Percentiles rank a stretch among this genome's conserved stretches.
Conservation (phyloP, 2,329 filamentous ascomycete species). For the Pyricularia sp. region DNA sequence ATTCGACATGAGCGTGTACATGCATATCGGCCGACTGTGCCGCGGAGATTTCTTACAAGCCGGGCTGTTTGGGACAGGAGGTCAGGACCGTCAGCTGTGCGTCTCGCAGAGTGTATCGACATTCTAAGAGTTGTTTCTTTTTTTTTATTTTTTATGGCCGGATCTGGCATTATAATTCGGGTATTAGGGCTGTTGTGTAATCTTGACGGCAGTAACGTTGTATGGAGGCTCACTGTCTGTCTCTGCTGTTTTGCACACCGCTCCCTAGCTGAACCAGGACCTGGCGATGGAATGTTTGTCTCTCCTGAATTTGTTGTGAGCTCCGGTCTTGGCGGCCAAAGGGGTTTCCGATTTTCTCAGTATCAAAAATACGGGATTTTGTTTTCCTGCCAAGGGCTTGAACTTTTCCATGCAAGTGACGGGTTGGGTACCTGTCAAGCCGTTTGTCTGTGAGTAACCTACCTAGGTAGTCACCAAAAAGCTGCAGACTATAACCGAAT, state of each 20-base stretch:
- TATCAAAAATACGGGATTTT: no score
- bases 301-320: not conserved
- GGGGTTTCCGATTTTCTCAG: no score
- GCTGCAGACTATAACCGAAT: not conserved
- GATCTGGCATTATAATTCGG: not conserved
- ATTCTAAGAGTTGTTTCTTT: no score
- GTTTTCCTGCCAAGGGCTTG: not conserved
- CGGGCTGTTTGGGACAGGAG: not conserved
- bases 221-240: not conserved
- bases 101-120: not conserved
- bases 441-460: no score
- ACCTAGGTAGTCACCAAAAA: no score
- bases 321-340: no score
- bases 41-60: not conserved
- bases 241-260: not conserved
- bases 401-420: not conserved
- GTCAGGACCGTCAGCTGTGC: not conserved
- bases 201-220: not conserved
- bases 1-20: not conserved
- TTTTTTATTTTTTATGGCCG: not conserved
- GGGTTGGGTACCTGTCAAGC: not conserved
- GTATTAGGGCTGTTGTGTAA: not conserved
- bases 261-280: not conserved
- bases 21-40: not conserved
- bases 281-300: not conserved